Base-by-base conservation (phyloP, 192 early-diverging fungal genomes). In the Podila clonocystis region DNA sequence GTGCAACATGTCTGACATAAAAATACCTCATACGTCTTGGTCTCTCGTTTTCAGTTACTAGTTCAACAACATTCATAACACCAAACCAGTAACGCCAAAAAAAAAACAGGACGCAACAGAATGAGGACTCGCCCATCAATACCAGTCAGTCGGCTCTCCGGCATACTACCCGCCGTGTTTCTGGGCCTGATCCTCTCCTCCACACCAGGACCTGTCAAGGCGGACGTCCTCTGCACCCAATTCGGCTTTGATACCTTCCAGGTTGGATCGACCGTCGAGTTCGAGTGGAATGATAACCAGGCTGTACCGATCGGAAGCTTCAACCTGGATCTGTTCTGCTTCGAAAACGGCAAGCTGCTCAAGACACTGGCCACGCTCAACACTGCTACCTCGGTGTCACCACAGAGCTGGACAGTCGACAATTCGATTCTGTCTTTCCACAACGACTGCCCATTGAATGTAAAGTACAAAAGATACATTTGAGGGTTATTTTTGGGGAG, bases 311-410 rank as follows among this genome's bases (percentile, higher is more conserved):
- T 80, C 52, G 52, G 63, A 19, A 60, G 41, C 57, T 80, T 80
- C 58, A 65, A 68, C 48, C 24, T 80, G 31, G 55, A 80, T 30
- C 67, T 80, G 20, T 73, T 73, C 36, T 80, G 77, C 65, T 65
- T 65, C 9, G 60, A 80, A 20, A 65, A 63, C 66, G n/a, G 50
- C 22, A 49, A 50, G 49, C 19, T 73, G 57, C 22, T 80, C 45
- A 38, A 58, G 30, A 80, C 65, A 19, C 50, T 80, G 50, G 52
- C 65, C 30, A 65, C 66, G n/a, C 48, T 80, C 36, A 73, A 80
- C 62, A 15, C 19, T 20, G 62, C 64, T 22, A 61, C 59, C 59
- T 24, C 59, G 17, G 17, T 33, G 19, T 61, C 59, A 2, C 59
- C 59, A 31, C 26, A 31, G 26, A 33, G 8, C 22, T 61, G 59